Evolutionary conservation across 176 grass and related monocot species (phyloP).

Genomic region (Carex kokanica): DNA sequence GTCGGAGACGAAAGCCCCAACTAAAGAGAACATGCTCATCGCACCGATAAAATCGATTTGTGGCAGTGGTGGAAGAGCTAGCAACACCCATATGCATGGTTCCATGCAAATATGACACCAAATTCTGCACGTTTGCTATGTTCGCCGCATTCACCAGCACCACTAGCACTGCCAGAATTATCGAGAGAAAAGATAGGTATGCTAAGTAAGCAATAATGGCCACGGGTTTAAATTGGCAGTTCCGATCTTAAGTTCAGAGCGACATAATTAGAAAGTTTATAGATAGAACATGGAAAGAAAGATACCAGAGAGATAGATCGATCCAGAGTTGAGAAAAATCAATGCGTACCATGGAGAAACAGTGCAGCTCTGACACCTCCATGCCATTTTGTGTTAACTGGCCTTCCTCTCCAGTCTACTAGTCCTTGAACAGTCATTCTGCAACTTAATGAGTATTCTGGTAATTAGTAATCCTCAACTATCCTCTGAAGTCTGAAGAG

Average conservation of each 20-base stretch:
- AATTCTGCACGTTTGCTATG: slow-evolving; percentile 44
- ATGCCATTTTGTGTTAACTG: slow-evolving; percentile 40
- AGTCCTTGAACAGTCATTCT: slow-evolving; percentile 41
- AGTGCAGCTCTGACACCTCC: slow-evolving; percentile 49
- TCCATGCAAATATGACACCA: slow-evolving; percentile 52
- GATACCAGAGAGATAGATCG: too few species aligned
- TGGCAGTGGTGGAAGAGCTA: slow-evolving; percentile 34
- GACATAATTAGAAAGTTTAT: too few species aligned
- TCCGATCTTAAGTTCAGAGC: too few species aligned
- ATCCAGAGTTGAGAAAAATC: too few species aligned
- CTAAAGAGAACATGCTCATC: too few species aligned
- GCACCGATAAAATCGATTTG: slow-evolving; percentile 45
- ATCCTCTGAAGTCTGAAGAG: not conserved
- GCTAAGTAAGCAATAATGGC: not conserved
- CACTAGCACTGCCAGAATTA: slow-evolving; percentile 32
- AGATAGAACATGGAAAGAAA: too few species aligned
- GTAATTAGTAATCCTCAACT: not conserved
- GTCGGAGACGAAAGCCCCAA: too few species aligned
- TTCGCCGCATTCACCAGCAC: slow-evolving; percentile 36
- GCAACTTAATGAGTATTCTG: not conserved
- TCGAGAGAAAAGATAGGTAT: not conserved
- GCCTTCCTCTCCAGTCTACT: slow-evolving; percentile 55
- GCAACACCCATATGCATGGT: slow-evolving; percentile 58
- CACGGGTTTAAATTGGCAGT: too few species aligned
- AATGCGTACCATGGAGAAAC: slow-evolving; percentile 50